Base-by-base conservation (phyloP, 345 rosid species). In the Psidium friedrichsthalianum region DNA sequence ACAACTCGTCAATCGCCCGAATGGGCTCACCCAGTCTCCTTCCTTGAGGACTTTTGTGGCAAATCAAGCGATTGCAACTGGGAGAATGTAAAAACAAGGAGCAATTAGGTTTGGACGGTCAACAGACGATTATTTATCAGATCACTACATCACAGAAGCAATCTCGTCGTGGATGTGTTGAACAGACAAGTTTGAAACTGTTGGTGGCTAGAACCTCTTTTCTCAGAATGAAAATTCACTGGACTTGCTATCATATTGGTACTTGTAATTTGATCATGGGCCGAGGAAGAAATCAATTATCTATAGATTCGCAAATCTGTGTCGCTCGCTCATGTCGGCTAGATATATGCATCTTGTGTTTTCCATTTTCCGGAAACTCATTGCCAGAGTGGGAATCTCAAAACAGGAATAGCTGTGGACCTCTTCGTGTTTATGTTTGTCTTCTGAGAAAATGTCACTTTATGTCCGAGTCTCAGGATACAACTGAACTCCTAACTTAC, bases 1-100 rank as follows among this genome's bases (percentile, higher is more conserved):
- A 90, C 81, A 94, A 94, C 87, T 93, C 93, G 20, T 94, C 94
- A 12, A 94, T 97, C 57, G 96, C 97, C 16, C 98, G 10, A 93
- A 92, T 86, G 95, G 94, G 49, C 98, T 97, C 81, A 89, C 94
- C 5, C 95, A 95, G 84, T 97, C 99, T 42, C 98, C 98, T 80
- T 97, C 98, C 54, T 83, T 94, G 74, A 94, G 95, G 89, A 87
- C 86, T 27, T 97, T 89, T 56, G 93, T 89, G n/a, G 87, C 90
- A 24, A 86, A 56, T 55, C 78, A 0, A 59, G 51, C 56, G 21
- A 52, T 52, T 56, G 44, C 52, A 40, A 16, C 84, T 82, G 61
- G 36, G 49, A 29, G 24, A 54, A 14, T 5, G 51, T 82, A 27
- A 40, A 40, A 52, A 27, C 44, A 55, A 82, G 29, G 16, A 16